These are phyloP conservation scores for Danielia oregonensis DNA, from an alignment of 805 yeast genomes.

Conservation along the genomic window DNA sequence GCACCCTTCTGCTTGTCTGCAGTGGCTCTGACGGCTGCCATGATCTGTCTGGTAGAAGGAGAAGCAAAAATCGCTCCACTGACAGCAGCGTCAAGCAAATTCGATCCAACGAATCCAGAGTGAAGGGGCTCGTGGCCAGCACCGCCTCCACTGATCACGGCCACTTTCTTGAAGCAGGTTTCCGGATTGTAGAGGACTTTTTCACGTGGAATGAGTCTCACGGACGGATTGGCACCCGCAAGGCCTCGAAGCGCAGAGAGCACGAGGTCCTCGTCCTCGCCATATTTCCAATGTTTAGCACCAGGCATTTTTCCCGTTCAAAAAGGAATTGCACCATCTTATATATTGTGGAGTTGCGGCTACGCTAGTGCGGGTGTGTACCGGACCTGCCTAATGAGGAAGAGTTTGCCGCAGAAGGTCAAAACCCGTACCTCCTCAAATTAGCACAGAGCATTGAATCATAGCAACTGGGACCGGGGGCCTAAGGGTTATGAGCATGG, in stretches of 20 bases:
- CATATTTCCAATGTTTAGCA: slow-evolving; percentile 49
- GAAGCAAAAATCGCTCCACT: slow-evolving; percentile 92
- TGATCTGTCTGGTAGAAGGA: slow-evolving; percentile 87
- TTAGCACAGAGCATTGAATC: too few species aligned
- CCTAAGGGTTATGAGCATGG: too few species aligned
- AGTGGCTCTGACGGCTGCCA: slow-evolving; percentile 62
- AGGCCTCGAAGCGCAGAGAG: slow-evolving; percentile 50
- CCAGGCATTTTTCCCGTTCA: too few species aligned
- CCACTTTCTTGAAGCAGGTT: slow-evolving; percentile 51
- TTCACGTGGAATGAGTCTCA: slow-evolving; percentile 53
- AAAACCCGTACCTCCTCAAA: too few species aligned
- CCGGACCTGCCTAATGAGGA: too few species aligned
- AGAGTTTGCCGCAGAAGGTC: too few species aligned
- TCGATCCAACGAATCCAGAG: slow-evolving; percentile 86
- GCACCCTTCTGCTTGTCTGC: slow-evolving; percentile 56
- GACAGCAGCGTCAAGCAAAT: slow-evolving; percentile 81
- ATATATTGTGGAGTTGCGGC: too few species aligned
- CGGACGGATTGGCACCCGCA: slow-evolving; percentile 50
- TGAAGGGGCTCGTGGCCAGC: slow-evolving; percentile 96
- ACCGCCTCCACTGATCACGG: slow-evolving; percentile 87
- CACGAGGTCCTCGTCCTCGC: slow-evolving; percentile 41
- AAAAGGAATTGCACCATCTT: too few species aligned
- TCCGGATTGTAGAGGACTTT: slow-evolving; percentile 48
- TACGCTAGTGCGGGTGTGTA: too few species aligned
- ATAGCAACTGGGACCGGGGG: too few species aligned